A percentile compares a stretch with the other conserved stretches of the same genome.
Conservation (phyloP, 139 green algal genomes). For the Astrephomene gubernaculifera region DNA sequence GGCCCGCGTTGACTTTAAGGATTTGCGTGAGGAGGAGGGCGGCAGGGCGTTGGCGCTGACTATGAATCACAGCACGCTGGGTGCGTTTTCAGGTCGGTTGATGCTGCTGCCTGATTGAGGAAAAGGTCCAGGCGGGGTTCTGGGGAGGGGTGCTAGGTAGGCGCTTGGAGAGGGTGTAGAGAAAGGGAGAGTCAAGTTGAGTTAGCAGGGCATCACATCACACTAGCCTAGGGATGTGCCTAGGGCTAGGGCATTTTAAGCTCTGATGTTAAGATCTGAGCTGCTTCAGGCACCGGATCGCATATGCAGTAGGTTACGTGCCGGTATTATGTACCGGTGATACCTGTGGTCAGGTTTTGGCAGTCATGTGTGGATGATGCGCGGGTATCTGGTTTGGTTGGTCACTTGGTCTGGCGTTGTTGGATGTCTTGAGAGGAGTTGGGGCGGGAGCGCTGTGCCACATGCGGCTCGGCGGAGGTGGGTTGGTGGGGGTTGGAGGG, state of each 20-base stretch:
- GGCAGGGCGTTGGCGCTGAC: background rate
- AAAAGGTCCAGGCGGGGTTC: background rate
- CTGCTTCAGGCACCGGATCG: no score
- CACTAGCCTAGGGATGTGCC: background rate
- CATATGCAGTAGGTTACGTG: no score
- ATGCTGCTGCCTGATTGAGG: background rate
- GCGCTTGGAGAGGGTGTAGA: background rate
- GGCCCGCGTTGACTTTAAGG: background rate
- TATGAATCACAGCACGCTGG: conserved; percentile 10
- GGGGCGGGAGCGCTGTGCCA: no score
- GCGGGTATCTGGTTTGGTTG: no score
- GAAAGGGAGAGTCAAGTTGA: background rate
- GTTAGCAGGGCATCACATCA: background rate
- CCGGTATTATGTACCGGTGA: no score
- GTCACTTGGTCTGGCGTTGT: no score
- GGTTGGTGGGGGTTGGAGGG: no score
- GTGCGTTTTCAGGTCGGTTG: background rate
- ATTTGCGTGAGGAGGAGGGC: background rate
- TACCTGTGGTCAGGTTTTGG: no score
- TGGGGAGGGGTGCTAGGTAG: background rate
- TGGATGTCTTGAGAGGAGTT: no score
- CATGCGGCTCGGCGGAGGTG: no score
- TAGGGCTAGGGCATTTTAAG: background rate
- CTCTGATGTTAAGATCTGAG: no score
- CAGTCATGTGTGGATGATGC: no score